phyloP scores from a whole-genome alignment of 2,329 filamentous ascomycete species.

The Beauveria scarabaeidicola region DNA sequence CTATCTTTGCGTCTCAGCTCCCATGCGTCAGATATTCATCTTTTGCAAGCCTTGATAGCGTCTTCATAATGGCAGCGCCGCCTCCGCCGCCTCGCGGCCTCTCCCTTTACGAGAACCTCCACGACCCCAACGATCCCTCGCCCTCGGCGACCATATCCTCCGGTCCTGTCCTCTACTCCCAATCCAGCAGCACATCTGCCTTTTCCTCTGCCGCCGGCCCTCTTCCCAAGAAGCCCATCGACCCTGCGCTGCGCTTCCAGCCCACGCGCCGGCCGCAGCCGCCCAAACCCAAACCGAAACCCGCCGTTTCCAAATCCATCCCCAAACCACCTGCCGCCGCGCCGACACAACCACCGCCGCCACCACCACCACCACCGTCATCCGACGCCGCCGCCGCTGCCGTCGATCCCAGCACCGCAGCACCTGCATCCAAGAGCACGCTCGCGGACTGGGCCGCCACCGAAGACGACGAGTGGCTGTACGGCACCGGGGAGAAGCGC shows the following conservation, averaged over 20 bases:
- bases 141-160: conserved; percentile 61
- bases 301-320: conserved; percentile 40
- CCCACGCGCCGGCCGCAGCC: conserved; percentile 70
- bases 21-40: not conserved
- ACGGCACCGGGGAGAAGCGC: conserved; percentile 53
- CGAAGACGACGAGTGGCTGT: conserved; percentile 74
- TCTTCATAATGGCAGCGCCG: conserved; percentile 19
- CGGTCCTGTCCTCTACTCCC: conserved; percentile 59
- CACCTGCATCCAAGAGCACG: conserved; percentile 49
- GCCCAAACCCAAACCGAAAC: conserved; percentile 44
- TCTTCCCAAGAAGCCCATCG: conserved; percentile 53
- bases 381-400: conserved; percentile 28
- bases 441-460: conserved; percentile 74
- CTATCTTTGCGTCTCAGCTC: not conserved
- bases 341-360: conserved; percentile 15
- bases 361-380: conserved; percentile 25
- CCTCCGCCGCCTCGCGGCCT: conserved; percentile 41
- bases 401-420: conserved; percentile 27
- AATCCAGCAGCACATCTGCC: conserved; percentile 37
- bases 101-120: conserved; percentile 78
- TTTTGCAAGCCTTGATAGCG: not conserved
- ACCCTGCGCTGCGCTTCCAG: conserved; percentile 69
- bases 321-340: conserved; percentile 21
- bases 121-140: conserved; percentile 48
- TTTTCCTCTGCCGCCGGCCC: conserved; percentile 29